Evolutionary conservation across 495 filamentous ascomycete species (phyloP), one percentile per base, ranked within the genome.

Genomic region (Penicillium antarcticum): DNA sequence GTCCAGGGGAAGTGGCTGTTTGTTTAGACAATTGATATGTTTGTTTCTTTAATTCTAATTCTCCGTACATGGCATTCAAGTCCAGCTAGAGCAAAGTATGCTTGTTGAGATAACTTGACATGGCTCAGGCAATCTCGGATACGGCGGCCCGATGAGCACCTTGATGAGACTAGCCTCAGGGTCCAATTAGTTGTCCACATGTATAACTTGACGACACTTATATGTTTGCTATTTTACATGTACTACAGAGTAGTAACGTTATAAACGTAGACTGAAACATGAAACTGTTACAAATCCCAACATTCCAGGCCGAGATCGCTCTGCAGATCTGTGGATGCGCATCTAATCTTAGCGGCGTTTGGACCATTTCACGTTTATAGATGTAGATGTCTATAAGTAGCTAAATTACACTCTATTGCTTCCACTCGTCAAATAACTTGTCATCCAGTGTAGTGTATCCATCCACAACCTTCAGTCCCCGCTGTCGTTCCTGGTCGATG

Each of bases 401-500:
- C 26, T 29, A 29, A 29, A 0, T 33, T 31, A 19, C 21, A 38
- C 13, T 23, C 23, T 38, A 65, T 55, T 44, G 44, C 44, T 67
- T 63, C 69, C 67, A 76, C 57, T 78, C 72, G 11, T 63, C 68
- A 44, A 67, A 55, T 38, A 78, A 47, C 53, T 69, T 72, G n/a
- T 61, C 65, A 53, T 83, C 79, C 38, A 87, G 62, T 37, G 61
- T 61, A 14, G 69, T 62, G 57, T 80, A 82, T 16, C 74, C 68
- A 49, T 79, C 66, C 9, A 83, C 78, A 7, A 84, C 68, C 42
- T 65, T 60, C 56, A 85, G 57, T 10, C 82, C 84, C 37, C 81
- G 69, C 50, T 65, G 52, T 18, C 84, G 67, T 64, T 86, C 79
- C 51, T 69, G 68, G 50, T 87, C 84, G 18, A 87, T 75, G 5